phyloP scores from a whole-genome alignment of 306 rosid species.

The Sechiopsis laciniata region DNA sequence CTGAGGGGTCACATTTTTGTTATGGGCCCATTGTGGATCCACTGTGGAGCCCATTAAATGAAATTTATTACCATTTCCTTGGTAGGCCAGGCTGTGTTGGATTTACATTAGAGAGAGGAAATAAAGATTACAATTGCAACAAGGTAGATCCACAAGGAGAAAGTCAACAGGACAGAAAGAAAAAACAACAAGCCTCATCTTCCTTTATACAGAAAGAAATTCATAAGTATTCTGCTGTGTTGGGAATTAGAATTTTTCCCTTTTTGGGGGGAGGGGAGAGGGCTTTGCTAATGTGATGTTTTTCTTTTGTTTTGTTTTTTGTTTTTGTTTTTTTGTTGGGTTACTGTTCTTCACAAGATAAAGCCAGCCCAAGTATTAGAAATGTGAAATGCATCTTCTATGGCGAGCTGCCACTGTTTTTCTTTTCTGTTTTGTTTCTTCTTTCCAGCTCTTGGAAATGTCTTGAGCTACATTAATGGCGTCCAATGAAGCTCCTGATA shows the following conservation, averaged over 20 bases:
- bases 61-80: constrained; percentile 14
- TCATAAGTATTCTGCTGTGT: neutral
- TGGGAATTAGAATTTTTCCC: constrained; percentile 12
- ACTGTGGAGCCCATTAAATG: constrained; percentile 28
- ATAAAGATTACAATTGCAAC: constrained; percentile 19
- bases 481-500: constrained; percentile 81
- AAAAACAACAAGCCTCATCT: constrained; percentile 57
- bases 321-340: neutral
- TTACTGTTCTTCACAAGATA: constrained; percentile 15
- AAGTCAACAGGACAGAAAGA: constrained; percentile 30
- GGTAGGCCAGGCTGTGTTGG: constrained; percentile 21
- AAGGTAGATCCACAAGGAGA: constrained; percentile 27
- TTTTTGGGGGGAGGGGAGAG: constrained; percentile 12
- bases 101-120: constrained; percentile 18
- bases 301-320: neutral
- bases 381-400: constrained; percentile 68
- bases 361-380: constrained; percentile 1
- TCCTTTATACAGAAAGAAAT: constrained; percentile 39
- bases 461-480: constrained; percentile 82
- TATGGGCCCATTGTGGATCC: constrained; percentile 32
- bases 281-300: constrained; percentile 16
- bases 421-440: constrained; percentile 61
- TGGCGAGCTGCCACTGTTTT: constrained; percentile 62
- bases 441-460: constrained; percentile 81
- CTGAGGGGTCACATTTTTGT: constrained; percentile 34